phyloP scores from a whole-genome alignment of 129 eudicot species.

The Helianthus tuberosus region DNA sequence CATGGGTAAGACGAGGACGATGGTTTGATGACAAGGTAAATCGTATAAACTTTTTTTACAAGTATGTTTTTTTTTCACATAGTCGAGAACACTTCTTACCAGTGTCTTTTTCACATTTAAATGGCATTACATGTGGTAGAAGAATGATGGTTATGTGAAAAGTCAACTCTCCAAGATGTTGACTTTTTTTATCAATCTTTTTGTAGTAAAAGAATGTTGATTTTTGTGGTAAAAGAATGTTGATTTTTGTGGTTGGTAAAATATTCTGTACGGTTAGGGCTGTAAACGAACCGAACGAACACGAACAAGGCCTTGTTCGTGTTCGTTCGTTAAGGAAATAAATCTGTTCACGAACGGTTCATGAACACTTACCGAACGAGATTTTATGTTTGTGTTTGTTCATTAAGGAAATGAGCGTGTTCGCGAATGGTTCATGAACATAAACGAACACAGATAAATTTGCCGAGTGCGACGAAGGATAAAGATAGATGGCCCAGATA shows the following conservation, averaged over 20 bases:
- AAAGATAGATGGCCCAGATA: no score
- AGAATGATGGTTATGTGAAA: neutral
- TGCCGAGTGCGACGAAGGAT: no score
- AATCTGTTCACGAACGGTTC: no score
- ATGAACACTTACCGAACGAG: no score
- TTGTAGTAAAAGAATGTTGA: neutral
- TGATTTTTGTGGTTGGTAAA: neutral
- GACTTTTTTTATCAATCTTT: neutral
- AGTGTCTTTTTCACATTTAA: neutral
- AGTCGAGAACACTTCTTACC: neutral
- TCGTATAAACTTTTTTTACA: neutral
- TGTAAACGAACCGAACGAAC: no score
- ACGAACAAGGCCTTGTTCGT: no score
- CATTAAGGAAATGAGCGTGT: no score
- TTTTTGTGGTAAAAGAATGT: neutral
- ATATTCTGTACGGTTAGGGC: neutral
- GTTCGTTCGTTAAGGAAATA: no score
- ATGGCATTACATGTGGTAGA: neutral
- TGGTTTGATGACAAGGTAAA: slow-evolving; percentile 97
- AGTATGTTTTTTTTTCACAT: neutral
- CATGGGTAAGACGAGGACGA: slow-evolving; percentile 92
- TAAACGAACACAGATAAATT: no score
- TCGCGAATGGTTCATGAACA: no score
- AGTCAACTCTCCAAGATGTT: neutral
- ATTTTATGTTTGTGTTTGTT: no score